Percentiles rank a stretch among this genome's conserved stretches.
These are phyloP conservation scores for Trichoderma sp. DNA, from an alignment of 2,329 filamentous ascomycete genomes.

Conservation along the genomic window DNA sequence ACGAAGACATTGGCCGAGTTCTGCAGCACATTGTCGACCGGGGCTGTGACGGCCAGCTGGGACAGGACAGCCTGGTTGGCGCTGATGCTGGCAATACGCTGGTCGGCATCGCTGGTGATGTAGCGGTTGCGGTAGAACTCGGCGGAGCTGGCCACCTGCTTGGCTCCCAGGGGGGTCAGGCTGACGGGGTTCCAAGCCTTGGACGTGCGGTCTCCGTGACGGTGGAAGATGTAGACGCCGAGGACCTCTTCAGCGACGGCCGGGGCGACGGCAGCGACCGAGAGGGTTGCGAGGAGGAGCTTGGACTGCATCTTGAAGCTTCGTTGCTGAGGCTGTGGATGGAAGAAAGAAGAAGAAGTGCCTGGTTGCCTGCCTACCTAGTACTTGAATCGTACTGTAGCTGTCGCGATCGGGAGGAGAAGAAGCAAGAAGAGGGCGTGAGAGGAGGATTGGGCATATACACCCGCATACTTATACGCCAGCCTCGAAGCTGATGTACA, in stretches of 20 bases:
- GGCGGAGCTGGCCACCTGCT: slow-evolving; percentile 72
- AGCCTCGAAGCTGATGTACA: neutral
- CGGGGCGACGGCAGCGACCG: slow-evolving; percentile 40
- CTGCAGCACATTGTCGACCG: slow-evolving; percentile 75
- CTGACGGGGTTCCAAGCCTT: slow-evolving; percentile 71
- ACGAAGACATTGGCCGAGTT: slow-evolving; percentile 78
- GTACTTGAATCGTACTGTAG: neutral
- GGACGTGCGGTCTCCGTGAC: slow-evolving; percentile 84
- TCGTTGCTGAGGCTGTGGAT: neutral
- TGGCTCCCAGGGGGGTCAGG: slow-evolving; percentile 78
- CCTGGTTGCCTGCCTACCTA: neutral
- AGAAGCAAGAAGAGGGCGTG: neutral
- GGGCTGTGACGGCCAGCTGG: slow-evolving; percentile 72
- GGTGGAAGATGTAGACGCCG: slow-evolving; percentile 83
- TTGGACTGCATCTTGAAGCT: slow-evolving; percentile 41
- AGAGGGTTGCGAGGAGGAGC: slow-evolving; percentile 36
- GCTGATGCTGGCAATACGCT: slow-evolving; percentile 65
- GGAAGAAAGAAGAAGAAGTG: neutral
- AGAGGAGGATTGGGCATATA: neutral
- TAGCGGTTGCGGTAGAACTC: slow-evolving; percentile 77
- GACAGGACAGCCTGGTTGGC: slow-evolving; percentile 64
- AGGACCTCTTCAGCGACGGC: slow-evolving; percentile 66
- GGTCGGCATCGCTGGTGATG: slow-evolving; percentile 58
- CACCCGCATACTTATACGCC: neutral
- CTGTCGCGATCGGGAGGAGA: neutral